Evolutionary conservation across 441 rosid species (phyloP).

Genomic region (Arabidopsis hybrid): DNA sequence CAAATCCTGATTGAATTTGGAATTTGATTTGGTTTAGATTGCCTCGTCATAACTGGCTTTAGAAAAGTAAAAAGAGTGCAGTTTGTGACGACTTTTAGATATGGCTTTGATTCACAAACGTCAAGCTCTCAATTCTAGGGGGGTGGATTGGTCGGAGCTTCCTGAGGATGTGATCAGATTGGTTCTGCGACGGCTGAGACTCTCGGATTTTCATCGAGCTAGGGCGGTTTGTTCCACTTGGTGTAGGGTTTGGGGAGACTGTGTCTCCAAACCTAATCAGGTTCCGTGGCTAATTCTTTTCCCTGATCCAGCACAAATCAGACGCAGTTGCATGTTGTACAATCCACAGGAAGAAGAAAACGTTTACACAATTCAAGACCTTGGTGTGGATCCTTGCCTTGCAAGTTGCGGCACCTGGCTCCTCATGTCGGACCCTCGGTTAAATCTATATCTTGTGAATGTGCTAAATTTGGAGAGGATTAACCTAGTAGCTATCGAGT

Average conservation of each 20-base stretch:
- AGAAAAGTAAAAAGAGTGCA: neutral
- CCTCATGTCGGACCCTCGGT: neutral
- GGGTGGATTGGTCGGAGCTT: neutral
- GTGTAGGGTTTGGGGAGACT: neutral
- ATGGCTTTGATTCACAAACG: neutral
- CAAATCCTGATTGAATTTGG: no score
- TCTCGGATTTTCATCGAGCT: neutral
- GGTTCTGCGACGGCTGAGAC: neutral
- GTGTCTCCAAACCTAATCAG: neutral
- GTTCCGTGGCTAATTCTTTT: neutral
- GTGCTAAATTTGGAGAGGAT: conserved; percentile 9
- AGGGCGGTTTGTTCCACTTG: neutral
- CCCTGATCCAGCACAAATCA: neutral
- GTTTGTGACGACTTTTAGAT: neutral
- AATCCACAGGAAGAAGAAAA: neutral
- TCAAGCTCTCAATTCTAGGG: neutral
- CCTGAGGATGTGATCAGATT: neutral
- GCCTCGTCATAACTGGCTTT: no score
- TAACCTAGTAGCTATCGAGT: neutral
- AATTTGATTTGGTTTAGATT: no score
- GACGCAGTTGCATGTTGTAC: neutral
- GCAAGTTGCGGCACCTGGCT: conserved; percentile 9
- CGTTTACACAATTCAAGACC: neutral
- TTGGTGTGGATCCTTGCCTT: conserved; percentile 10
- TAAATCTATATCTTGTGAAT: conserved; percentile 1